Evolutionary conservation across 1,139 yeast species (phyloP), one percentile per base, ranked within the genome.

Genomic region (Suhomyces bokatorum): DNA sequence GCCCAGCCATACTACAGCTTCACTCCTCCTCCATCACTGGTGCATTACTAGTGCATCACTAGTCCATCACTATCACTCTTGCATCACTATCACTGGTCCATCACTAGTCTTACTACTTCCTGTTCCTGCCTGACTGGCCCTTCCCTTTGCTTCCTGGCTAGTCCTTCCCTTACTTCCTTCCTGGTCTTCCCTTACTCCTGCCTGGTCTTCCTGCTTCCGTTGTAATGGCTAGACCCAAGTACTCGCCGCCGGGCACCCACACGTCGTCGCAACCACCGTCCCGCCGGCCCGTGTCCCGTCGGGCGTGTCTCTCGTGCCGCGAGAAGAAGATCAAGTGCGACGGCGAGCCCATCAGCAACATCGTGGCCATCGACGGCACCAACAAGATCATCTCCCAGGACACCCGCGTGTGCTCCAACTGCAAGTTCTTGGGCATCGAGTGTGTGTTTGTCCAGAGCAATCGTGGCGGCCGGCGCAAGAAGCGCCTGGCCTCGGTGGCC

Each of bases 301-400:
- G 83, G 36, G 86, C 87, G 0, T 81, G 87, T 56, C 64, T 81
- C 14, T 70, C 80, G 13, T 81, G 87, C 51, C 75, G 87, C 26
- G 85, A 80, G 50, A 80, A 80, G 64, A 81, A 81, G 54, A 73
- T 81, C 51, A 80, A 80, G 51, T 81, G 87, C 58, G 85, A 81
- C 51, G 86, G 86, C 7, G 83, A 78, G 50, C 57, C 67, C n/a
- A 59, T 63, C 39, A 42, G 57, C 55, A 37, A 64, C 46, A 41
- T 59, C 45, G 44, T 50, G 2, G 41, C 52, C 24, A 43, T 54
- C 36, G 55, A 56, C 35, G 57, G 56, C 33, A 39, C 45, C 42
- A 50, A 51, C 37, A 51, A 45, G 53, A 47, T 45, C 35, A 31
- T 44, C 12, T 55, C 56, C 10, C 45, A 39, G 38, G 51, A 40